phyloP scores from a whole-genome alignment of 345 rosid species.

The Lumnitzera littorea region DNA sequence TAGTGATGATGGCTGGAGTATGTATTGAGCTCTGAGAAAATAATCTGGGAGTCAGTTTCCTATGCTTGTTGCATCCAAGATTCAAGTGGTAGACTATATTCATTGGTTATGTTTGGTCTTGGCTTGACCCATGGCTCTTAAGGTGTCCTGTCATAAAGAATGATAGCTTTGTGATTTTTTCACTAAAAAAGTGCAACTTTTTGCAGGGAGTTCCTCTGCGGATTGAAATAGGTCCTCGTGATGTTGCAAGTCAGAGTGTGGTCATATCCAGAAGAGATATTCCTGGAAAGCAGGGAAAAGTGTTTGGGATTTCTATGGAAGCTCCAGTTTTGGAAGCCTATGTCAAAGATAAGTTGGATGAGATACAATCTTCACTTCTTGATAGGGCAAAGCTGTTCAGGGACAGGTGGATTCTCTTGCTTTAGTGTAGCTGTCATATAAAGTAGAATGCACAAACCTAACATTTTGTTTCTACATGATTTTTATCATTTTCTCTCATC shows the following conservation, averaged over 20 bases:
- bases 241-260: slow-evolving; percentile 69
- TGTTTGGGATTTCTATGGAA: slow-evolving; percentile 87
- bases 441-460: neutral
- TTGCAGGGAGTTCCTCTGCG: slow-evolving; percentile 74
- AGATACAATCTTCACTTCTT: slow-evolving; percentile 76
- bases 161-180: neutral
- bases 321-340: slow-evolving; percentile 53
- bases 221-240: slow-evolving; percentile 95
- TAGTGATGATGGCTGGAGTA: too few species aligned
- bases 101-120: neutral
- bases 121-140: too few species aligned
- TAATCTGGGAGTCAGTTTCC: too few species aligned
- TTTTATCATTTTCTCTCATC: too few species aligned
- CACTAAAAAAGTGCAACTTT: slow-evolving; percentile 12
- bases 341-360: slow-evolving; percentile 86
- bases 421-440: neutral
- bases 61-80: too few species aligned
- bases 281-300: slow-evolving; percentile 91
- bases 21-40: too few species aligned
- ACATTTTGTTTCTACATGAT: too few species aligned
- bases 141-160: neutral
- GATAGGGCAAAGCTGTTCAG: slow-evolving; percentile 59
- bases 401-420: slow-evolving; percentile 48
- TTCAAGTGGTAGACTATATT: neutral
- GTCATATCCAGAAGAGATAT: slow-evolving; percentile 87